Conservation (phyloP, 2,329 filamentous ascomycete genomes). For the Graphiopsis chlorocephala region DNA sequence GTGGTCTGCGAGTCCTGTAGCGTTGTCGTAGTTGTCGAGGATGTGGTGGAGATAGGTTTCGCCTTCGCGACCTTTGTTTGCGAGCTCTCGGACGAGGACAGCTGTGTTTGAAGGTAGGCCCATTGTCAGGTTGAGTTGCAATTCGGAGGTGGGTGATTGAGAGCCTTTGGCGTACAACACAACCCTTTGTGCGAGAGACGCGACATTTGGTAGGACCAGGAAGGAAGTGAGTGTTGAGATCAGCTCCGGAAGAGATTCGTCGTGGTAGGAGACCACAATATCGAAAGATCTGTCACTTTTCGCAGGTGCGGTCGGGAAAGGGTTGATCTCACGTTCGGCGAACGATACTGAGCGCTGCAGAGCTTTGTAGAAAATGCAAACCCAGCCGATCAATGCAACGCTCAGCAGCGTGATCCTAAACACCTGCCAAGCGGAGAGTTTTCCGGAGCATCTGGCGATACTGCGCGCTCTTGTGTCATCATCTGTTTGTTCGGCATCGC, state of each 20-base stretch:
- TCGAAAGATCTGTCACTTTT: constrained; percentile 4
- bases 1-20: constrained; percentile 38
- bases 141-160: constrained; percentile 5
- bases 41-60: constrained; percentile 50
- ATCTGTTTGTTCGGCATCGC: neutral
- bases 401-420: neutral
- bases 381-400: neutral
- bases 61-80: constrained; percentile 46
- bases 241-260: constrained; percentile 16
- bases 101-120: neutral
- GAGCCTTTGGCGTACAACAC: constrained; percentile 21
- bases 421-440: constrained; percentile 7
- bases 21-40: constrained; percentile 38
- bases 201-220: constrained; percentile 8
- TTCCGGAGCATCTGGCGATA: neutral
- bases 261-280: constrained; percentile 20
- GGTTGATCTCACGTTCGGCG: neutral
- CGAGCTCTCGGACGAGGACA: constrained; percentile 27
- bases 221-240: constrained; percentile 13
- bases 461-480: neutral
- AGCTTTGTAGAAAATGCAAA: constrained; percentile 3
- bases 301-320: neutral
- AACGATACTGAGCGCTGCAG: neutral
- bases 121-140: neutral
- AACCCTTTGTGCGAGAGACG: constrained; percentile 9